These are phyloP conservation scores for Alternaria sp. DNA, from an alignment of 2,329 filamentous ascomycete species.

Conservation along the genomic window DNA sequence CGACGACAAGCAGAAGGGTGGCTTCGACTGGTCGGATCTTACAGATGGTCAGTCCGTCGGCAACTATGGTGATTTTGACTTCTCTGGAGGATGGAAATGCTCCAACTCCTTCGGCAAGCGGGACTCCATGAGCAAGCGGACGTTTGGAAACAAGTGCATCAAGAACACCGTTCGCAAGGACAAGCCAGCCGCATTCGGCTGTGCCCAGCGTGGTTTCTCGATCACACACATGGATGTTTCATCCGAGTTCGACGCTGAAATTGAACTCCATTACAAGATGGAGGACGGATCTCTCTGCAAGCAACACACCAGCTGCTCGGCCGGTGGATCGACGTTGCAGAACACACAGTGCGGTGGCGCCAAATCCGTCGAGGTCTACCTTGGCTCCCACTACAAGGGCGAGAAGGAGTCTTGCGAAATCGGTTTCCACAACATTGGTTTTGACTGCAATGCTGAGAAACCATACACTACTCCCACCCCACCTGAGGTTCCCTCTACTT, in stretches of 20 bases:
- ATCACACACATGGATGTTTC: conserved; percentile 77
- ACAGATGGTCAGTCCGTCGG: conserved; percentile 58
- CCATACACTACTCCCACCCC: conserved; percentile 32
- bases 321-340: conserved; percentile 72
- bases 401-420: conserved; percentile 70
- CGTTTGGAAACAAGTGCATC: conserved; percentile 55
- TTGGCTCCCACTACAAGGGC: conserved; percentile 59
- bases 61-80: conserved; percentile 73
- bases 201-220: conserved; percentile 71
- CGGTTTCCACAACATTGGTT: conserved; percentile 76
- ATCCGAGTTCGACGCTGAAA: conserved; percentile 75
- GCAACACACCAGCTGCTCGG: conserved; percentile 71
- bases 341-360: conserved; percentile 95
- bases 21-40: conserved; percentile 77
- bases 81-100: conserved; percentile 72
- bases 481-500: conserved; percentile 22
- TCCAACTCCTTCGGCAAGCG: conserved; percentile 68
- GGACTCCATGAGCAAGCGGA: conserved; percentile 59
- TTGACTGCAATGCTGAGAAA: conserved; percentile 68
- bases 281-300: conserved; percentile 82
- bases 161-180: conserved; percentile 59
- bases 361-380: conserved; percentile 75
- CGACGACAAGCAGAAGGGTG: conserved; percentile 70
- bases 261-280: conserved; percentile 91
- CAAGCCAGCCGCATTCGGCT: conserved; percentile 72